Evolutionary conservation across 2,329 filamentous ascomycete species (phyloP).

Genomic region (Epicoccum nigrum): DNA sequence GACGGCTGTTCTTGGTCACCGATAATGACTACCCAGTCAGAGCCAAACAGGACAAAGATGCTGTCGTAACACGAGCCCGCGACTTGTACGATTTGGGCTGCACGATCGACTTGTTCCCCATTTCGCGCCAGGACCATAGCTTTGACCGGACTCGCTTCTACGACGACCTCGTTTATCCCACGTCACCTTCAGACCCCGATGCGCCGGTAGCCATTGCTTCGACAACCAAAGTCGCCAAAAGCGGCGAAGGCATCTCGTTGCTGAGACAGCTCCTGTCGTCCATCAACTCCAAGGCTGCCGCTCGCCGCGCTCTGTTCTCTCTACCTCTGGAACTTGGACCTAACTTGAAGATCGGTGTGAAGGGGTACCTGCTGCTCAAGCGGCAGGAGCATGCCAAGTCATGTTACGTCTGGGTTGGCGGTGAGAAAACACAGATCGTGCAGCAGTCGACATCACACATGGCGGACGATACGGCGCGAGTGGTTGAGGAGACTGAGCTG

Average conservation of each 20-base stretch:
- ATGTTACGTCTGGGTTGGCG: slow-evolving; percentile 86
- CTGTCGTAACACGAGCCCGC: slow-evolving; percentile 85
- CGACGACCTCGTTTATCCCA: slow-evolving; percentile 91
- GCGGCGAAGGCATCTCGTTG: slow-evolving; percentile 76
- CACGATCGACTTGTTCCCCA: slow-evolving; percentile 89
- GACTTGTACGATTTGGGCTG: slow-evolving; percentile 95
- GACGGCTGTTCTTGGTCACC: slow-evolving; percentile 93
- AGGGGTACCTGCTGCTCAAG: slow-evolving; percentile 89
- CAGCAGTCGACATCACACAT: slow-evolving; percentile 74
- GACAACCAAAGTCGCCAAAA: slow-evolving; percentile 68
- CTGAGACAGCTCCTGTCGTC: slow-evolving; percentile 82
- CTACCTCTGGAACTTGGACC: slow-evolving; percentile 89
- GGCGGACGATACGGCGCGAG: slow-evolving; percentile 76
- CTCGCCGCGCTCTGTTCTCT: slow-evolving; percentile 84
- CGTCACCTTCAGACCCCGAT: slow-evolving; percentile 69
- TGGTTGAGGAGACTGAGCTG: slow-evolving; percentile 80
- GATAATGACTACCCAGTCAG: slow-evolving; percentile 83
- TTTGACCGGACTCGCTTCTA: slow-evolving; percentile 91
- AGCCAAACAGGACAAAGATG: slow-evolving; percentile 74
- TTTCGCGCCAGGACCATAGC: slow-evolving; percentile 70
- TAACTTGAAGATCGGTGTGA: slow-evolving; percentile 83
- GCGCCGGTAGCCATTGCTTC: slow-evolving; percentile 61
- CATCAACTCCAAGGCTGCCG: slow-evolving; percentile 87
- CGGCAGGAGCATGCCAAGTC: slow-evolving; percentile 80
- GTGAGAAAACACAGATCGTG: slow-evolving; percentile 83